Evolutionary conservation across 257 asterid genomes (phyloP).

Genomic region (Ajuga chamaepitys): DNA sequence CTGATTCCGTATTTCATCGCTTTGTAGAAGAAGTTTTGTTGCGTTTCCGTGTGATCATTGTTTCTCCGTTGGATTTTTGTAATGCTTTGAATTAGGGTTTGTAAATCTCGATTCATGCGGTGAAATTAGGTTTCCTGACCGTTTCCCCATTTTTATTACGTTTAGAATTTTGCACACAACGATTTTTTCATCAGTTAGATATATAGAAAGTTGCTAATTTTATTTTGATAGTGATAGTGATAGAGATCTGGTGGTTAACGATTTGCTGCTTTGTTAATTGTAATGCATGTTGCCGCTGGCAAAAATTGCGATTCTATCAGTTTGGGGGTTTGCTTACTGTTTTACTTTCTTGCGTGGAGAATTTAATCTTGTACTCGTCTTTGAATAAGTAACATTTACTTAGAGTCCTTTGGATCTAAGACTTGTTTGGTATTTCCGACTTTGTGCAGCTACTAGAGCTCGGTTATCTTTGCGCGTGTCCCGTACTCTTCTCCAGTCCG

Average conservation of each 20-base stretch:
- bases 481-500: slow-evolving; percentile 88
- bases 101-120: neutral
- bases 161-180: neutral
- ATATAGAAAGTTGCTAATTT: neutral
- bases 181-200: neutral
- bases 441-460: slow-evolving; percentile 32
- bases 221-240: neutral
- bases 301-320: neutral
- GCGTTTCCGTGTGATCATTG: neutral
- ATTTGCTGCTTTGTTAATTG: neutral
- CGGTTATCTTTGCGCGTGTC: slow-evolving; percentile 85
- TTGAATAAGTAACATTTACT: neutral
- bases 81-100: neutral
- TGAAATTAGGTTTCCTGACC: slow-evolving; percentile 2
- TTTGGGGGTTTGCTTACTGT: neutral
- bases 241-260: neutral
- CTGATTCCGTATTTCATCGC: neutral
- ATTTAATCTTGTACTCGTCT: neutral
- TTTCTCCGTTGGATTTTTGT: neutral
- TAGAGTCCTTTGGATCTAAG: slow-evolving; percentile 11
- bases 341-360: neutral
- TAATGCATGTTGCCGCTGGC: neutral
- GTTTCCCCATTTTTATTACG: neutral
- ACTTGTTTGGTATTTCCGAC: neutral
- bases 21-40: neutral